Conservation (phyloP, 2,329 filamentous ascomycete species). For the Furcasterigmium sp. region DNA sequence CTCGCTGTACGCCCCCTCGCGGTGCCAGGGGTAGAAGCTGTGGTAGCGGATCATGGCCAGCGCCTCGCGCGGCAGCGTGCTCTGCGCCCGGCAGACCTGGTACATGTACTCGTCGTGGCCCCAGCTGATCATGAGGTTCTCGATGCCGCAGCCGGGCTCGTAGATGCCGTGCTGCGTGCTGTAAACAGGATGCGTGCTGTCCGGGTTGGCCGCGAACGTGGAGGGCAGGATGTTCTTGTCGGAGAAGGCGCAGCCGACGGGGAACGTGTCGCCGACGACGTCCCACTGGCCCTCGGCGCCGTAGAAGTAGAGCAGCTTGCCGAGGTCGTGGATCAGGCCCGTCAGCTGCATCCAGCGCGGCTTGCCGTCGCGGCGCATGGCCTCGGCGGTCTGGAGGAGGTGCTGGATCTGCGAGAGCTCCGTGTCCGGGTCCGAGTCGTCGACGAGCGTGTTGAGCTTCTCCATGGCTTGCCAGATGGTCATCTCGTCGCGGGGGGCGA, state of each 20-base stretch:
- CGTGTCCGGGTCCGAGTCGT: slow-evolving; percentile 88
- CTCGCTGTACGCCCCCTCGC: slow-evolving; percentile 70
- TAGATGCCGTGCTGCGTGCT: slow-evolving; percentile 77
- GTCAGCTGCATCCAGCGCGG: slow-evolving; percentile 78
- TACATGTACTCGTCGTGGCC: slow-evolving; percentile 88
- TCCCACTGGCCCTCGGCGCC: slow-evolving; percentile 88
- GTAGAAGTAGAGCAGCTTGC: slow-evolving; percentile 77
- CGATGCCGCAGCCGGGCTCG: slow-evolving; percentile 69
- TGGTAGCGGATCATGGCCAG: slow-evolving; percentile 93
- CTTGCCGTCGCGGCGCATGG: slow-evolving; percentile 79
- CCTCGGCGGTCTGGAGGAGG: slow-evolving; percentile 82
- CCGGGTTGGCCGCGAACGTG: slow-evolving; percentile 73
- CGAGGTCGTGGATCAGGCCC: slow-evolving; percentile 73
- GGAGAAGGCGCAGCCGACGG: slow-evolving; percentile 71
- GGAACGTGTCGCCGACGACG: slow-evolving; percentile 83
- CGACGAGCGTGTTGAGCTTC: slow-evolving; percentile 85
- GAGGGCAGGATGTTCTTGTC: slow-evolving; percentile 74
- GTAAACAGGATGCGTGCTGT: slow-evolving; percentile 66
- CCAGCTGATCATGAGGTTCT: slow-evolving; percentile 88
- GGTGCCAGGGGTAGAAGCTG: slow-evolving; percentile 90
- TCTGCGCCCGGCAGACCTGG: slow-evolving; percentile 80
- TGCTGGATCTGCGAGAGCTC: slow-evolving; percentile 85
- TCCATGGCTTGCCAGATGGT: slow-evolving; percentile 89
- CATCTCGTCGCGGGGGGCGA: slow-evolving; percentile 63
- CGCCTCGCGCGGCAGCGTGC: slow-evolving; percentile 70